phyloP scores from a whole-genome alignment of 129 eudicot species.

The Scalesia atractyloides region DNA sequence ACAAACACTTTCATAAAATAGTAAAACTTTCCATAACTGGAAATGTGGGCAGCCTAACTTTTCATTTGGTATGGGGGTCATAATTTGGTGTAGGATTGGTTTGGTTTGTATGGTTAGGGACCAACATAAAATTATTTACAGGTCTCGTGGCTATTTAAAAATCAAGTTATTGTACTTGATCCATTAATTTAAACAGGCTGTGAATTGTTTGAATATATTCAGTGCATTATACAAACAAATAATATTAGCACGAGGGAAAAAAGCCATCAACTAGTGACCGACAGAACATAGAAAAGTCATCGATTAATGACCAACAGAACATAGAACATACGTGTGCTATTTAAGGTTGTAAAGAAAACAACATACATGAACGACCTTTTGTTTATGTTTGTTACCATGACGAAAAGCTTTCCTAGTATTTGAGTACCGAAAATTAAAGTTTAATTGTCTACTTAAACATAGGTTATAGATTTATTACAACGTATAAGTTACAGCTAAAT shows the following conservation, averaged over 20 bases:
- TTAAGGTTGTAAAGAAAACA: too few relatives aligned
- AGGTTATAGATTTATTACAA: too few relatives aligned
- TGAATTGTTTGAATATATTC: slow-evolving; percentile 1
- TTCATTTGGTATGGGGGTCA: background rate
- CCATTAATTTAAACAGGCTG: background rate
- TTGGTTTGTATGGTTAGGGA: background rate
- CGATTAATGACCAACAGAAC: background rate
- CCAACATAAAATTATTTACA: background rate
- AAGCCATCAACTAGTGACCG: too few relatives aligned
- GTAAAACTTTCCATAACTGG: background rate
- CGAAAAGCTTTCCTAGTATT: too few relatives aligned
- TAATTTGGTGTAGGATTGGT: background rate
- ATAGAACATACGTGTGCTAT: background rate
- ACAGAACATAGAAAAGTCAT: too few relatives aligned
- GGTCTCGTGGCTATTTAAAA: background rate
- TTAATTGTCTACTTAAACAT: too few relatives aligned
- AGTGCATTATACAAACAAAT: background rate
- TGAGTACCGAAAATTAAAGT: too few relatives aligned
- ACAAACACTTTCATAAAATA: background rate
- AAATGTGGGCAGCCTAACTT: slow-evolving; percentile 13
- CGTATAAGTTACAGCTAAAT: too few relatives aligned
- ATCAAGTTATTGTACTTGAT: background rate
- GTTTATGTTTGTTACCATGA: too few relatives aligned
- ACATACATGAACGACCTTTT: too few relatives aligned
- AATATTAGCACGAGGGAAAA: too few relatives aligned